These are phyloP conservation scores for Lichtheimia ramosa DNA, from an alignment of 371 early-diverging fungal genomes.

Conservation along the genomic window DNA sequence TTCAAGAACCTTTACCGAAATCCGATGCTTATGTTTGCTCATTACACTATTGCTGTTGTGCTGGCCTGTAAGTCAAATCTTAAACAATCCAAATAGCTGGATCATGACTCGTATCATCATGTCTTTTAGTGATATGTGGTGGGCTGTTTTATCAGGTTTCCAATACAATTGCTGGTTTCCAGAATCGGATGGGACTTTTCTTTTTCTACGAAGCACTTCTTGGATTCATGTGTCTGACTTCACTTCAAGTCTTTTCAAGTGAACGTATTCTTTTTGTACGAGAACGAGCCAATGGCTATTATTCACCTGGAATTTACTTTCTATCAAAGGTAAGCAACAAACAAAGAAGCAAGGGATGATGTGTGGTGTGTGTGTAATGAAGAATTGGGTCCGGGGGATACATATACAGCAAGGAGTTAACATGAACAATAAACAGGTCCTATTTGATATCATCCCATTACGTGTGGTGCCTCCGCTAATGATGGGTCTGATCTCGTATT, in stretches of 20 bases:
- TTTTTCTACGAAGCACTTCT: slow-evolving; percentile 86
- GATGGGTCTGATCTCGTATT: slow-evolving; percentile 83
- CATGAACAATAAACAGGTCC: slow-evolving; percentile 27
- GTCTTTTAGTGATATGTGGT: slow-evolving; percentile 67
- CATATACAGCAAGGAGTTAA: not conserved
- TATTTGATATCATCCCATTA: slow-evolving; percentile 88
- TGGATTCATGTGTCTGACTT: slow-evolving; percentile 78
- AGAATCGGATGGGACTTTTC: slow-evolving; percentile 85
- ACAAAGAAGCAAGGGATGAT: not conserved
- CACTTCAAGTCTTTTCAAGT: slow-evolving; percentile 70
- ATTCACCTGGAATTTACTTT: slow-evolving; percentile 77
- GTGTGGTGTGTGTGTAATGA: too few species aligned
- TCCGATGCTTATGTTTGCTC: slow-evolving; percentile 81
- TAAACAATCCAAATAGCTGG: not conserved
- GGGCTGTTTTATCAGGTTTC: slow-evolving; percentile 80
- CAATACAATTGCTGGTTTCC: slow-evolving; percentile 87
- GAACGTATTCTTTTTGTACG: slow-evolving; percentile 79
- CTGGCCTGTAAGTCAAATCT: slow-evolving; percentile 56
- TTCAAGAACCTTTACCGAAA: slow-evolving; percentile 89
- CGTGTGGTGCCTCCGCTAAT: slow-evolving; percentile 85
- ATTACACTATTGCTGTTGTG: slow-evolving; percentile 75
- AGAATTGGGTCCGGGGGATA: not conserved
- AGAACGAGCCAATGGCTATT: slow-evolving; percentile 89
- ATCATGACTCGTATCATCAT: not conserved
- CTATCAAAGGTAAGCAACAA: slow-evolving; percentile 55